Conservation (phyloP, 73 alveolate genomes). For the Paramecium pentaurelia region DNA sequence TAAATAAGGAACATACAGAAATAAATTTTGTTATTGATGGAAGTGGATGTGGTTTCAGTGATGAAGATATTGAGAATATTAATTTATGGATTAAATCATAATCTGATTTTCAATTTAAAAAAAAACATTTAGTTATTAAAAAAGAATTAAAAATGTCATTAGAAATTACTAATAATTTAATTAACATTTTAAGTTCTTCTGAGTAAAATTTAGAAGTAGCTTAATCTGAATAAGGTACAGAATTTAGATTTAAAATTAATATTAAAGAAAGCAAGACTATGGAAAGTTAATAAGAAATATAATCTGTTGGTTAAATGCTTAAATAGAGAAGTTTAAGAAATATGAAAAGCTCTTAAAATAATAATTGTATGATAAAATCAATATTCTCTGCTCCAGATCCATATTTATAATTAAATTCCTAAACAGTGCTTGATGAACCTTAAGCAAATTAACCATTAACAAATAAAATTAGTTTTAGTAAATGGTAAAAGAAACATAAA, state of each 20-base stretch:
- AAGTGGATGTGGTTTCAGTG: neutral
- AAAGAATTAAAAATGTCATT: neutral
- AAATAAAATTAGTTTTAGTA: neutral
- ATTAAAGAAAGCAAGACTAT: neutral
- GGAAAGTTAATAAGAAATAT: neutral
- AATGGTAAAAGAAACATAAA: neutral
- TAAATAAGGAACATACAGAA: neutral
- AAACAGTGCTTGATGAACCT: neutral
- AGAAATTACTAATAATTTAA: neutral
- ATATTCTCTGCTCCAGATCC: neutral
- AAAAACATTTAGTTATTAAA: neutral
- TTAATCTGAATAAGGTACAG: neutral
- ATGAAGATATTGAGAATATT: neutral
- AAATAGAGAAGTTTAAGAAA: neutral
- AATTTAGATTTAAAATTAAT: neutral
- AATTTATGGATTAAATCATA: neutral
- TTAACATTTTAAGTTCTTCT: neutral
- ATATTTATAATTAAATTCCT: neutral
- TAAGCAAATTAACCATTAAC: neutral
- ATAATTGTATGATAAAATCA: neutral
- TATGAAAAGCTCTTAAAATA: neutral
- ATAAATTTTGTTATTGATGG: neutral
- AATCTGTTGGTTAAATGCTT: neutral
- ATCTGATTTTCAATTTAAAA: neutral
- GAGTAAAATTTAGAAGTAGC: neutral